These are phyloP conservation scores for Jatropha podagrica DNA, from an alignment of 441 rosid species.

Conservation along the genomic window DNA sequence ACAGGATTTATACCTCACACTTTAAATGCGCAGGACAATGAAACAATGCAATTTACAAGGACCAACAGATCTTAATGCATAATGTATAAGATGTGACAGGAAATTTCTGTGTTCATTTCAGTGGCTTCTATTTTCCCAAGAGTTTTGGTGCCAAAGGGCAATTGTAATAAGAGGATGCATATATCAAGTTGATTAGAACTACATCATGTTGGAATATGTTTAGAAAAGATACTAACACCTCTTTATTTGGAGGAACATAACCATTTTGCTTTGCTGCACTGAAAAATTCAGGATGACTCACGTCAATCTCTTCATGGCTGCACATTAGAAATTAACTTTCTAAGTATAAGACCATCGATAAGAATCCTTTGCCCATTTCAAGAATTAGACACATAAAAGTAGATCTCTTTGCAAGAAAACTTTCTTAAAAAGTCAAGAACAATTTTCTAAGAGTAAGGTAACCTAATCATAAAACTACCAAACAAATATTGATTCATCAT, in stretches of 20 bases:
- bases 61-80: conserved; percentile 6
- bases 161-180: conserved; percentile 14
- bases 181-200: conserved; percentile 4
- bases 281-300: conserved; percentile 94
- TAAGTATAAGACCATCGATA: neutral
- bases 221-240: conserved; percentile 45
- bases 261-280: conserved; percentile 87
- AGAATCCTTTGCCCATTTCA: neutral
- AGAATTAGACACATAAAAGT: conserved; percentile 6
- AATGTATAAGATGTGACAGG: conserved; percentile 2
- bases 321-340: conserved; percentile 27
- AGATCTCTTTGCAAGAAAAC: conserved; percentile 3
- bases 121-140: conserved; percentile 15
- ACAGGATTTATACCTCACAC: neutral
- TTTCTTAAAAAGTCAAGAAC: conserved; percentile 8
- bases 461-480: neutral
- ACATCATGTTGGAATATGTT: conserved; percentile 14
- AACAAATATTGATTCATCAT: neutral
- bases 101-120: conserved; percentile 4
- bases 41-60: neutral
- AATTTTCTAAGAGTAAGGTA: neutral
- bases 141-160: conserved; percentile 3
- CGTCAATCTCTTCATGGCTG: conserved; percentile 97
- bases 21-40: neutral
- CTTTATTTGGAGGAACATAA: conserved; percentile 86